Conservation (phyloP, 2,329 filamentous ascomycete genomes). For the Ambrosiella beaveri region DNA sequence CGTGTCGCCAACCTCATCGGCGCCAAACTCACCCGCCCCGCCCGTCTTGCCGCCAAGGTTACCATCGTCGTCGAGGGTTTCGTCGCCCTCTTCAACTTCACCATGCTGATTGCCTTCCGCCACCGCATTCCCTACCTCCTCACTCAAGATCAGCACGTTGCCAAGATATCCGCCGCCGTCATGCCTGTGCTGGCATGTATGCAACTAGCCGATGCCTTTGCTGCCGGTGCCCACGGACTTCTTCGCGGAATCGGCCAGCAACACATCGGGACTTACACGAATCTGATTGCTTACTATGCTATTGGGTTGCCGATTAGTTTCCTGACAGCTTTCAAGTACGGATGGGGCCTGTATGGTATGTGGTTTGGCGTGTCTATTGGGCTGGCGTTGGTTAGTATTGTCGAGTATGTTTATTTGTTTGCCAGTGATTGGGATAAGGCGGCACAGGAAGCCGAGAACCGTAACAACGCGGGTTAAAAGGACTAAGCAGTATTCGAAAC, state of each 20-base stretch:
- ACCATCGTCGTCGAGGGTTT: conserved; percentile 47
- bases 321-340: conserved; percentile 55
- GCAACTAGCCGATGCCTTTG: conserved; percentile 74
- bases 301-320: conserved; percentile 76
- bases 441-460: conserved; percentile 32
- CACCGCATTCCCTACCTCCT: conserved; percentile 62
- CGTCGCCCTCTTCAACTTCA: conserved; percentile 65
- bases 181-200: conserved; percentile 74
- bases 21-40: conserved; percentile 63
- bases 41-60: conserved; percentile 65
- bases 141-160: conserved; percentile 55
- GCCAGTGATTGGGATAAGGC: conserved; percentile 37
- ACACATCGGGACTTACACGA: conserved; percentile 76
- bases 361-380: conserved; percentile 69
- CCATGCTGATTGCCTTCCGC: conserved; percentile 49
- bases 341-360: conserved; percentile 62
- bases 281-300: conserved; percentile 70
- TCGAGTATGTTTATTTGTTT: conserved; percentile 36
- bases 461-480: conserved; percentile 29
- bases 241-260: conserved; percentile 77
- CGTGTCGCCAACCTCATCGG: conserved; percentile 86
- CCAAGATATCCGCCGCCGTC: conserved; percentile 47
- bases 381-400: conserved; percentile 38
- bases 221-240: conserved; percentile 66
- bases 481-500: background rate